These are phyloP conservation scores for Fusarium sp. DNA, from an alignment of 2,329 filamentous ascomycete genomes.

Conservation along the genomic window DNA sequence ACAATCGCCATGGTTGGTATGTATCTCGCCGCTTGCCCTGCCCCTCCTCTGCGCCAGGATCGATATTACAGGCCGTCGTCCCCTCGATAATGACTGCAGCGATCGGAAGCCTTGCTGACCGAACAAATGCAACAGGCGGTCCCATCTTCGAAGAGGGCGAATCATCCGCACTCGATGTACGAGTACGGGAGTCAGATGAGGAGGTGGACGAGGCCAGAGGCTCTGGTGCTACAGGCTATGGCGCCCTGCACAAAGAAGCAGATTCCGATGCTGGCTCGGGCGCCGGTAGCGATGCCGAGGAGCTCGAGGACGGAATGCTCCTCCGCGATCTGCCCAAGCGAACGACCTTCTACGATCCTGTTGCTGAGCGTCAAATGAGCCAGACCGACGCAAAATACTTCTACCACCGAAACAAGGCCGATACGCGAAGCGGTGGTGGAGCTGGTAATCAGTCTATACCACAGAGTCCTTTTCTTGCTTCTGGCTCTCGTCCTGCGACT, in stretches of 20 bases:
- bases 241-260: constrained; percentile 37
- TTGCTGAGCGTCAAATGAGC: constrained; percentile 92
- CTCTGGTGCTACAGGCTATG: constrained; percentile 40
- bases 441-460: constrained; percentile 57
- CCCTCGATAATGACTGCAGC: constrained; percentile 6
- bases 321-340: constrained; percentile 70
- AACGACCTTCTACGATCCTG: constrained; percentile 92
- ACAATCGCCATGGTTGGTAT: constrained; percentile 41
- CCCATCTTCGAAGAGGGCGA: constrained; percentile 39
- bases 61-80: constrained; percentile 5
- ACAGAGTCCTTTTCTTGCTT: constrained; percentile 58
- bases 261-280: constrained; percentile 38
- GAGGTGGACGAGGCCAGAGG: constrained; percentile 46
- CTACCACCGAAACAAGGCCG: constrained; percentile 87
- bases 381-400: constrained; percentile 95
- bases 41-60: constrained; percentile 22
- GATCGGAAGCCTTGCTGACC: constrained; percentile 21
- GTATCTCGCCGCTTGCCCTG: constrained; percentile 25
- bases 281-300: constrained; percentile 44
- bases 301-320: constrained; percentile 67
- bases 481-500: constrained; percentile 50
- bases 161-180: constrained; percentile 40
- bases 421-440: constrained; percentile 55
- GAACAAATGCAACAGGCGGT: constrained; percentile 24
- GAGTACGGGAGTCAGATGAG: constrained; percentile 48